Percentiles rank a stretch among this genome's conserved stretches.
These are phyloP conservation scores for Candida andamanensis DNA, from an alignment of 805 yeast species.

Conservation along the genomic window DNA sequence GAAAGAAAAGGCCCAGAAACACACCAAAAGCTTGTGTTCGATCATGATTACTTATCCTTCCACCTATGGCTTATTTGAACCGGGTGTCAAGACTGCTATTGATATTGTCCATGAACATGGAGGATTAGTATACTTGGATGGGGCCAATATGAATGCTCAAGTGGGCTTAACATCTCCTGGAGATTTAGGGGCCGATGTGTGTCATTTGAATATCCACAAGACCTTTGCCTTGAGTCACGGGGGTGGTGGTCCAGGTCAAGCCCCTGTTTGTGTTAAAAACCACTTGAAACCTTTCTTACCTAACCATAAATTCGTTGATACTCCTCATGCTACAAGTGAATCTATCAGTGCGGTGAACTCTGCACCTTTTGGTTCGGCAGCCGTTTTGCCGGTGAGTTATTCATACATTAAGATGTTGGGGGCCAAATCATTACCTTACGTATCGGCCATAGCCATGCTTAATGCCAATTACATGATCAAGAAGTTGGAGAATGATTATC, in stretches of 20 bases:
- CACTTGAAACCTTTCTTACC: conserved; percentile 84
- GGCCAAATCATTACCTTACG: conserved; percentile 71
- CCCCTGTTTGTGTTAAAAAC: conserved; percentile 88
- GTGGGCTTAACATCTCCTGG: conserved; percentile 97
- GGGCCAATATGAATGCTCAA: conserved; percentile 99
- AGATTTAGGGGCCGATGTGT: conserved; percentile 95
- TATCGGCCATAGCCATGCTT: conserved; percentile 87
- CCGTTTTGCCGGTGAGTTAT: conserved; percentile 89
- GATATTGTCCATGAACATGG: conserved; percentile 81
- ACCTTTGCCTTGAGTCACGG: conserved; percentile 98
- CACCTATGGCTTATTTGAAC: conserved; percentile 94
- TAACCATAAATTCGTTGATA: conserved; percentile 56
- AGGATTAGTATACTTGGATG: conserved; percentile 96
- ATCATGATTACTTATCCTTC: conserved; percentile 97
- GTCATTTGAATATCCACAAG: conserved; percentile 94
- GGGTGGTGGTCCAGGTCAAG: conserved; percentile 99
- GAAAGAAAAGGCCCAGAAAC: conserved; percentile 62
- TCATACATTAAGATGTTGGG: conserved; percentile 95
- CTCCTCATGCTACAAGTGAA: conserved; percentile 44
- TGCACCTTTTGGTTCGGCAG: conserved; percentile 95
- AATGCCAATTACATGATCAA: conserved; percentile 95
- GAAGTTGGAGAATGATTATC: conserved; percentile 63
- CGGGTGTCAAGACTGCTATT: conserved; percentile 79
- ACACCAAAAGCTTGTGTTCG: conserved; percentile 72
- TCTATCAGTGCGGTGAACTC: conserved; percentile 77